Evolutionary conservation across 768 basidiomycete species (phyloP), one percentile per base, ranked within the genome.

Genomic region (Collybia sordida): DNA sequence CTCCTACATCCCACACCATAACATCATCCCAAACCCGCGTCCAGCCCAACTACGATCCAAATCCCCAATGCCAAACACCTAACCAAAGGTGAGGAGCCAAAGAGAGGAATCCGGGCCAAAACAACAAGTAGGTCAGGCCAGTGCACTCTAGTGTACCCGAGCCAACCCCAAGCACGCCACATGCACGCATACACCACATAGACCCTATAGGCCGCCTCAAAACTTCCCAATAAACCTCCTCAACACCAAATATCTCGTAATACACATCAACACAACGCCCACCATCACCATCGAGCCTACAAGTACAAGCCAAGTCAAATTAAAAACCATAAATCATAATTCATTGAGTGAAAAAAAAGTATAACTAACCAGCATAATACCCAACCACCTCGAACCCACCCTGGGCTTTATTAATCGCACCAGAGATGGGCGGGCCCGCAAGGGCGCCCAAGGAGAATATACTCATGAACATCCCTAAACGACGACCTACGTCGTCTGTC

Each of bases 371-470:
- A 47, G 60, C 60, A 55, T 58, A 62, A 23, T 58, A 59, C 18
- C 83, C 83, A 7, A 83, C 81, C 2, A 59, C 70, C 35, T 72
- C 67, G 57, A 80, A 91, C 0, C 74, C 73, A 2, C 75, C 77
- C 1, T 82, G 79, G 0, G 75, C 70, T 0, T 61, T 62, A 45
- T 77, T 74, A 55, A 90, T 86, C 0, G 83, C 83, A 0, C 88
- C 88, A 6, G 86, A 86, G 51, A 89, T 85, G 0, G 88, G 88
- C 2, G 86, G 85, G 0, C 88, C 88, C 0, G 73, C 75, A 3
- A 90, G 69, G 0, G 83, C 84, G 6, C 85, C 86, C 15, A 88
- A 34, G 0, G 87, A 75, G 19, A 81, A 49, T 43, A 86, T 72
- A 24, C 77, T 84, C 63, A 85, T 70, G 51, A 79, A 80, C 73